phyloP scores from a whole-genome alignment of 164 flowering plant genomes.

The Magnolia changhungtana region DNA sequence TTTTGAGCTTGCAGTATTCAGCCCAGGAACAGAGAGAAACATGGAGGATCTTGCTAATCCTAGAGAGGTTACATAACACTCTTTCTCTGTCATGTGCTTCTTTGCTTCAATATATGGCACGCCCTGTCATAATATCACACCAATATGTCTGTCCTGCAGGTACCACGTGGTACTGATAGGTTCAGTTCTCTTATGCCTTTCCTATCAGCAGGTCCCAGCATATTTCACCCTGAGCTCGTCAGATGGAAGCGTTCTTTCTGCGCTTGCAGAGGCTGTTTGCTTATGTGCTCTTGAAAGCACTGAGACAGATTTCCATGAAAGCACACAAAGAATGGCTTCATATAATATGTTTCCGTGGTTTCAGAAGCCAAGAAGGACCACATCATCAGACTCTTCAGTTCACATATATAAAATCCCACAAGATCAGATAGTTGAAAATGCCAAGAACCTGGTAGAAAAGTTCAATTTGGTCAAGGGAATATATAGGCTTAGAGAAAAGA shows the following conservation, averaged over 20 bases:
- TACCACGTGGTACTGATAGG: slow-evolving; percentile 49
- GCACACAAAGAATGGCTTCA: slow-evolving; percentile 26
- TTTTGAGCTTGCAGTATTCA: slow-evolving; percentile 59
- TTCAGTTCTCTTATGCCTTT: slow-evolving; percentile 66
- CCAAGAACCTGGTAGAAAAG: slow-evolving; percentile 42
- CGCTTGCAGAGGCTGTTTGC: slow-evolving; percentile 79
- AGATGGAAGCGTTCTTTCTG: slow-evolving; percentile 54
- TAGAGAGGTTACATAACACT: slow-evolving; percentile 52
- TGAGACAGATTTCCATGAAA: slow-evolving; percentile 35
- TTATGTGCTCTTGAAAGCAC: slow-evolving; percentile 58
- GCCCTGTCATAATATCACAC: slow-evolving; percentile 20
- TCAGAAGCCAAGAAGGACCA: slow-evolving; percentile 37
- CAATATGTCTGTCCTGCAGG: slow-evolving; percentile 45
- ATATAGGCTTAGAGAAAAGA: slow-evolving; percentile 18
- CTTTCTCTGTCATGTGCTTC: neutral
- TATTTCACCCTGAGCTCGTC: slow-evolving; percentile 61
- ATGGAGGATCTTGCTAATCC: slow-evolving; percentile 73
- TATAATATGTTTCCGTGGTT: slow-evolving; percentile 46
- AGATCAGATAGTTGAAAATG: slow-evolving; percentile 60
- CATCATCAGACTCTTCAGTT: slow-evolving; percentile 64
- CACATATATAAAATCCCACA: slow-evolving; percentile 43
- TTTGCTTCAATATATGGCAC: slow-evolving; percentile 7
- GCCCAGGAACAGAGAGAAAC: slow-evolving; percentile 65
- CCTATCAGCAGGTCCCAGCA: slow-evolving; percentile 62
- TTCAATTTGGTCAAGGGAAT: slow-evolving; percentile 34